A percentile compares a stretch with the other conserved stretches of the same genome.
Conservation (phyloP, 2,329 filamentous ascomycete species). For the Sphaerulina musiva region DNA sequence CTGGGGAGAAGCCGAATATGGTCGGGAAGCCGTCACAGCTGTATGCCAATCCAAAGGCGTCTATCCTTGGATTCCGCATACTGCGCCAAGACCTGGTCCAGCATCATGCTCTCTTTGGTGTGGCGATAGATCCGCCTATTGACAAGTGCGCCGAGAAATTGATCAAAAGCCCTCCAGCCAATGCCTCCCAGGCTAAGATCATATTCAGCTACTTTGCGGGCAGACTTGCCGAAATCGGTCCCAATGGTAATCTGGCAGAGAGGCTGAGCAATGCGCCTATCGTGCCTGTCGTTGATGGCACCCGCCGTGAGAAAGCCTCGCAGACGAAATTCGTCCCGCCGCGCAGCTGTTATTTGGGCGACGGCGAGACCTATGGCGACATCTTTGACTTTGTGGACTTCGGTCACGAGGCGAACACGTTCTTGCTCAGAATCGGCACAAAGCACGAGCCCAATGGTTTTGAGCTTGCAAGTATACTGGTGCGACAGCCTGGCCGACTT, state of each 20-base stretch:
- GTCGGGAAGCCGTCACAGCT: slow-evolving; percentile 69
- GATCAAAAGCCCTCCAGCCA: slow-evolving; percentile 63
- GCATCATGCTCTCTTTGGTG: slow-evolving; percentile 80
- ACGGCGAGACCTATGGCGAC: slow-evolving; percentile 64
- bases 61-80: slow-evolving; percentile 73
- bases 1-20: slow-evolving; percentile 41
- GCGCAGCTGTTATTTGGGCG: slow-evolving; percentile 71
- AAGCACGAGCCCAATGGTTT: slow-evolving; percentile 83
- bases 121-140: slow-evolving; percentile 74
- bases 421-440: slow-evolving; percentile 80
- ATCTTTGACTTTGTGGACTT: slow-evolving; percentile 98
- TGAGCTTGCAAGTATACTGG: slow-evolving; percentile 79
- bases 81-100: slow-evolving; percentile 67
- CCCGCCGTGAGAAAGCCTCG: slow-evolving; percentile 21
- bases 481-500: slow-evolving; percentile 73
- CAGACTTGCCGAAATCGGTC: slow-evolving; percentile 65
- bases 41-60: slow-evolving; percentile 71
- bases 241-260: slow-evolving; percentile 48
- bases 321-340: slow-evolving; percentile 57
- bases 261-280: slow-evolving; percentile 61
- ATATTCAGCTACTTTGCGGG: slow-evolving; percentile 80
- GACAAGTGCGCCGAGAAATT: slow-evolving; percentile 68
- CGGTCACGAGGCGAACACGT: slow-evolving; percentile 76
- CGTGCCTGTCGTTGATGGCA: slow-evolving; percentile 54
- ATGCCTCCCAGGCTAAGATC: slow-evolving; percentile 57